Base-by-base conservation (phyloP, 2,329 filamentous ascomycete genomes). In the Fusarium nanum region DNA sequence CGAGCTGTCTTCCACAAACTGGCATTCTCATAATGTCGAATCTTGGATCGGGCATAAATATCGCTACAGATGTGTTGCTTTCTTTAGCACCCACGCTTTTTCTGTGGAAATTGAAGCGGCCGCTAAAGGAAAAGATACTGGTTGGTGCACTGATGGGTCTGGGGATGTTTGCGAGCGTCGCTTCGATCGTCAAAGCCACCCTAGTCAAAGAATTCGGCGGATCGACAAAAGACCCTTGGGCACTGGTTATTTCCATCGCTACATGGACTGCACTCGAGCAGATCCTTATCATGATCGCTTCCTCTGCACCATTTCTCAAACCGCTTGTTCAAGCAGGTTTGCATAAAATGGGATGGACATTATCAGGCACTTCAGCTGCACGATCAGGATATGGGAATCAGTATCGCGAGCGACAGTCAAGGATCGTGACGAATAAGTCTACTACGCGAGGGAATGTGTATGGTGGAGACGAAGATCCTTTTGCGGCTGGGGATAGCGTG, bases 231-330 rank as follows among this genome's bases (percentile, higher is more conserved):
- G 48, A 67, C 25, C 41, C 44, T 28, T 67, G 63, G 64, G 63
- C 64, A 1, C 25, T 67, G 4, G 63, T 47, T n/a, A 67, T 63
- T 22, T 46, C 64, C 16, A 67, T 67, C 10, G 37, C 63, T 3
- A 67, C 64, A 4, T 63, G 47, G 63, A 63, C 64, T 4, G 62
- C 62, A 5, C 56, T 67, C 7, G 64, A 67, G 20, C 56, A 67
- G 30, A 61, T 67, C 14, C 64, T 67, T 14, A 61, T 67, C 41
- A 67, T 67, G 62, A 67, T 67, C 16, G 56, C 56, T 11, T 67
- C 64, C 13, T 67, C 62, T 2, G 62, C 64, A 0, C 62, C 64
- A 1, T 67, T 67, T 1, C 41, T 67, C 1, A 64, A 64, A 3
- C 61, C 60, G 1, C 52, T 64, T 4, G 60, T 64, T 0, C 61